These are phyloP conservation scores for Magnolia sinica DNA, from an alignment of 164 flowering plant genomes.

Conservation along the genomic window DNA sequence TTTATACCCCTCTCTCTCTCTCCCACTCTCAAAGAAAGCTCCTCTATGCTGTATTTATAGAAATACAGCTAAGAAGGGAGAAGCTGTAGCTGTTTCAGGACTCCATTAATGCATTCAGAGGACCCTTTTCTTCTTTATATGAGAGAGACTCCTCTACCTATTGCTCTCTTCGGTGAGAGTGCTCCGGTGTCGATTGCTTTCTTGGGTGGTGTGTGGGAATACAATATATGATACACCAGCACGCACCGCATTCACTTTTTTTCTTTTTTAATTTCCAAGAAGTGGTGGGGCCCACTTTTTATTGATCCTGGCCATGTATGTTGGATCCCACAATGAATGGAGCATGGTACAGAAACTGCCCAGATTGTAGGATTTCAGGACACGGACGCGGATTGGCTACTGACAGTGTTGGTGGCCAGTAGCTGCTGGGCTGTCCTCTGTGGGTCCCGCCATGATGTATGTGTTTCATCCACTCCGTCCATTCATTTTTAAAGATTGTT, in stretches of 20 bases:
- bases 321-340: not conserved
- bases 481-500: no score
- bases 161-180: conserved; percentile 4
- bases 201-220: conserved; percentile 10
- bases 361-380: not conserved
- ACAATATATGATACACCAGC: not conserved
- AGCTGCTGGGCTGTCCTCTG: no score
- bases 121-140: not conserved
- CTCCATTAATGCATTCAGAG: not conserved
- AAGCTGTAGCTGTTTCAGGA: not conserved
- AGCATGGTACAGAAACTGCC: not conserved
- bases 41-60: not conserved
- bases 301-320: not conserved
- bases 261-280: not conserved
- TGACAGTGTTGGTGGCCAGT: no score
- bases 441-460: no score
- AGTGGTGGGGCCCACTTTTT: not conserved
- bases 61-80: not conserved
- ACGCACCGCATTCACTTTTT: not conserved
- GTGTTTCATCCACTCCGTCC: no score
- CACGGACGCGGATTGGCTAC: not conserved
- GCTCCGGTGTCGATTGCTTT: not conserved
- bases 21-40: not conserved
- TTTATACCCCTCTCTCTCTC: not conserved
- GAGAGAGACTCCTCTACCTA: not conserved